Conservation (phyloP, 257 asterid genomes). For the Haberlea rhodopensis region DNA sequence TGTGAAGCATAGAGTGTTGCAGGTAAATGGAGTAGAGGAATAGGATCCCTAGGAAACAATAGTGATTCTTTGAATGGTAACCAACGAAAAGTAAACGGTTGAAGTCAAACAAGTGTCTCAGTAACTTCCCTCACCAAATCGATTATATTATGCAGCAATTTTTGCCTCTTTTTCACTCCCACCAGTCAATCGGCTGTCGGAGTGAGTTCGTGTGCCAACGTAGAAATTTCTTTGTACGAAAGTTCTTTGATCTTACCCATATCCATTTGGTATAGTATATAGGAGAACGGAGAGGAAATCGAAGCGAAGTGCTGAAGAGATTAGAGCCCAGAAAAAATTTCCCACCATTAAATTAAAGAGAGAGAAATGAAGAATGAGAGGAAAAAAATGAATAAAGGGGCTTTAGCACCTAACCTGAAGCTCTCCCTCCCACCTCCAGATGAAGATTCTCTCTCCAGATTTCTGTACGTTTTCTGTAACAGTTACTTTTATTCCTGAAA, state of each 20-base stretch:
- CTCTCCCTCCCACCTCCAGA: constrained; percentile 90
- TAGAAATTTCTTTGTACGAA: background rate
- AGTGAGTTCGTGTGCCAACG: background rate
- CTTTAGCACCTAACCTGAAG: constrained; percentile 72
- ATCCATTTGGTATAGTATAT: constrained; percentile 15
- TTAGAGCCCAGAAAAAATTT: background rate
- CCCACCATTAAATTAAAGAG: constrained; percentile 7
- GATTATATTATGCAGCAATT: no score
- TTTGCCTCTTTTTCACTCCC: no score
- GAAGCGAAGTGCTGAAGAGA: background rate
- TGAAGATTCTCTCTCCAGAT: constrained; percentile 70
- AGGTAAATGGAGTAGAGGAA: no score
- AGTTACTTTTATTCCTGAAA: background rate
- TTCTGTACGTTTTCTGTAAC: constrained; percentile 51
- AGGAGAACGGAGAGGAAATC: background rate
- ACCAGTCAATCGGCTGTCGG: background rate
- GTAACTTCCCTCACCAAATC: no score
- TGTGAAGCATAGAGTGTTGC: no score
- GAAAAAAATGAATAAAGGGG: constrained; percentile 66
- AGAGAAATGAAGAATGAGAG: background rate
- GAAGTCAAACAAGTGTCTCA: no score
- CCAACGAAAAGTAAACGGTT: no score
- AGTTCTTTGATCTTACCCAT: constrained; percentile 22
- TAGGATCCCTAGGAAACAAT: no score
- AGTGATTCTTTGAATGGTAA: no score